A percentile compares a stretch with the other conserved stretches of the same genome.
phyloP scores from a whole-genome alignment of 352 stramenopile genomes.

The Globisporangium nodosum region DNA sequence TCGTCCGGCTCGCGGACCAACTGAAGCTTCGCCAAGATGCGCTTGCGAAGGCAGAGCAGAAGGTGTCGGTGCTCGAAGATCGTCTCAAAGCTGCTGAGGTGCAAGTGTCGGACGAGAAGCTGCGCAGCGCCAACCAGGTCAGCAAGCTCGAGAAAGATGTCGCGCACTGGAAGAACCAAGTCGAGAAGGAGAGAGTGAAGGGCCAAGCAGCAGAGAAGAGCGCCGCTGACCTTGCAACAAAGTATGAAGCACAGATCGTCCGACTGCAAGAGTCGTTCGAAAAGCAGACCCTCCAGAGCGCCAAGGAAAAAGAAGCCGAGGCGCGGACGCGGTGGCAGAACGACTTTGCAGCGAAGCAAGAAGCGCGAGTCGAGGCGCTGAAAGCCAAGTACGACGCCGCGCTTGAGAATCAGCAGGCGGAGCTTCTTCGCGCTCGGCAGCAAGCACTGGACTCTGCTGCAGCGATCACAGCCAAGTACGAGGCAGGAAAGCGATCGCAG shows the following conservation, averaged over 20 bases:
- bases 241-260: slow-evolving; percentile 47
- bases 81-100: slow-evolving; percentile 21
- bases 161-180: slow-evolving; percentile 26
- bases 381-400: slow-evolving; percentile 69
- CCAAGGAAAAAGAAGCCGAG: slow-evolving; percentile 54
- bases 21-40: slow-evolving; percentile 57
- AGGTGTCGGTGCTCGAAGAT: slow-evolving; percentile 34
- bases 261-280: slow-evolving; percentile 39
- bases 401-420: slow-evolving; percentile 48
- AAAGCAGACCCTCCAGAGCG: slow-evolving; percentile 41
- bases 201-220: slow-evolving; percentile 16
- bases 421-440: slow-evolving; percentile 45
- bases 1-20: slow-evolving; percentile 41
- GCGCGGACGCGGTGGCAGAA: slow-evolving; percentile 61
- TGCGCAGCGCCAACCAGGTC: slow-evolving; percentile 29
- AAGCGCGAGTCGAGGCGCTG: slow-evolving; percentile 56
- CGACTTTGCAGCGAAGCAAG: slow-evolving; percentile 61
- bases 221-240: slow-evolving; percentile 27
- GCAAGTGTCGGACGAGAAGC: slow-evolving; percentile 37
- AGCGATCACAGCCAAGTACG: slow-evolving; percentile 37
- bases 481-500: slow-evolving; percentile 27
- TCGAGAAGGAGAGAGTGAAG: slow-evolving; percentile 56
- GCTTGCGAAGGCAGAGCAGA: slow-evolving; percentile 44
- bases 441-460: slow-evolving; percentile 43
- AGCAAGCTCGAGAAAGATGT: slow-evolving; percentile 52